These are phyloP conservation scores for Pascua sp. DNA, from an alignment of 1,284 basidiomycete genomes.

Conservation along the genomic window DNA sequence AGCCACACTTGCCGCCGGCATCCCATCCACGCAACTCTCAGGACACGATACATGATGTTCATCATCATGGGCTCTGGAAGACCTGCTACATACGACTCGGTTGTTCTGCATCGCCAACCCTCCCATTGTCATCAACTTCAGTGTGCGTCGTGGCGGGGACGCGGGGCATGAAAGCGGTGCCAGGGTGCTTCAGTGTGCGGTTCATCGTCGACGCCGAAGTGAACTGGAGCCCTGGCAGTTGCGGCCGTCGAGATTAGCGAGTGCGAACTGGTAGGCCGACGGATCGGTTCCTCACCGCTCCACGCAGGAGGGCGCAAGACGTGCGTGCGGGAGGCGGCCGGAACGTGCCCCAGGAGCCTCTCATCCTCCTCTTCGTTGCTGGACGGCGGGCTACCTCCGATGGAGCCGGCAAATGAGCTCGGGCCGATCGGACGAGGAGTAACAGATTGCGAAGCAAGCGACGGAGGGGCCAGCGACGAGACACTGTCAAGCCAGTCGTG, in stretches of 20 bases:
- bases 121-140: too few relatives aligned
- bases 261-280: not conserved
- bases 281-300: not conserved
- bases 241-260: conserved; percentile 5
- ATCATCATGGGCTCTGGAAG: too few relatives aligned
- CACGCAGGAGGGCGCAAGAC: conserved; percentile 9
- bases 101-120: too few relatives aligned
- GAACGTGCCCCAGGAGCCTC: conserved; percentile 16
- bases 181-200: too few relatives aligned
- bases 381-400: conserved; percentile 30
- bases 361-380: conserved; percentile 37
- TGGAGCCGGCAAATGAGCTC: conserved; percentile 4
- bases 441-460: not conserved
- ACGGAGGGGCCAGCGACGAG: not conserved
- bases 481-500: not conserved
- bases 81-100: too few relatives aligned
- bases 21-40: too few relatives aligned
- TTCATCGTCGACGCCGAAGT: too few relatives aligned
- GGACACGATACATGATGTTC: too few relatives aligned
- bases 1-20: too few relatives aligned
- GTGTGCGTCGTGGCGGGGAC: too few relatives aligned
- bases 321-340: conserved; percentile 4
- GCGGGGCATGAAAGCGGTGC: too few relatives aligned
- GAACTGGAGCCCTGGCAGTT: not conserved
- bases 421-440: too few relatives aligned